Evolutionary conservation across 1,284 basidiomycete species (phyloP).

Genomic region (Thecaphora thlaspeos): DNA sequence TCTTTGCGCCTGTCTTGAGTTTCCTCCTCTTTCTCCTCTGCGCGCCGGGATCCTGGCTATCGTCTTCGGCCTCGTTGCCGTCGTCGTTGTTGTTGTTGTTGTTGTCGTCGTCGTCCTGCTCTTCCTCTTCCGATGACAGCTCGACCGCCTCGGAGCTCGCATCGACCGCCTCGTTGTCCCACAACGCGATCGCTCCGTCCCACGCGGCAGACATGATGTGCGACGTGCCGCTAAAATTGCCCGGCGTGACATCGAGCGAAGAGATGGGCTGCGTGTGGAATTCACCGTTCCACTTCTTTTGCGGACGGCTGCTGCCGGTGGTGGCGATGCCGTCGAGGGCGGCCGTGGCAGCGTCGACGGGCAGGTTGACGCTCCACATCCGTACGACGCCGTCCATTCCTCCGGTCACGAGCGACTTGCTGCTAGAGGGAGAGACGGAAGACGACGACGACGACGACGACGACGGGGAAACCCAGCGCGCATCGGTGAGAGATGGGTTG

Average conservation of each 20-base stretch:
- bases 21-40: conserved; percentile 17
- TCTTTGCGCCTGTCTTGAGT: conserved; percentile 1
- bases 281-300: conserved; percentile 17
- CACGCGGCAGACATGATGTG: conserved; percentile 42
- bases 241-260: conserved; percentile 23
- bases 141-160: conserved; percentile 1
- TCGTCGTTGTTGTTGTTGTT: too few species aligned
- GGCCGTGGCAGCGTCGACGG: neutral
- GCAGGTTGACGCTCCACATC: conserved; percentile 33
- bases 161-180: conserved; percentile 30
- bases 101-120: neutral
- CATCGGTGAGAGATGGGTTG: conserved; percentile 67
- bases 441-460: neutral
- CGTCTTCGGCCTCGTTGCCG: conserved; percentile 5
- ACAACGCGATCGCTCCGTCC: conserved; percentile 50
- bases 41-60: conserved; percentile 9
- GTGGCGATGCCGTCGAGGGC: neutral
- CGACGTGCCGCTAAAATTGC: conserved; percentile 1
- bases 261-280: conserved; percentile 36
- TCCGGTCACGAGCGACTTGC: conserved; percentile 65
- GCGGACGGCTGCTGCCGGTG: neutral
- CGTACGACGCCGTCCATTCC: conserved; percentile 74
- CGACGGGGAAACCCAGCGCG: conserved; percentile 63
- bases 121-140: conserved; percentile 1
- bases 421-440: conserved; percentile 7